Base-by-base conservation (phyloP, 768 basidiomycete species). In the Imleria badia region DNA sequence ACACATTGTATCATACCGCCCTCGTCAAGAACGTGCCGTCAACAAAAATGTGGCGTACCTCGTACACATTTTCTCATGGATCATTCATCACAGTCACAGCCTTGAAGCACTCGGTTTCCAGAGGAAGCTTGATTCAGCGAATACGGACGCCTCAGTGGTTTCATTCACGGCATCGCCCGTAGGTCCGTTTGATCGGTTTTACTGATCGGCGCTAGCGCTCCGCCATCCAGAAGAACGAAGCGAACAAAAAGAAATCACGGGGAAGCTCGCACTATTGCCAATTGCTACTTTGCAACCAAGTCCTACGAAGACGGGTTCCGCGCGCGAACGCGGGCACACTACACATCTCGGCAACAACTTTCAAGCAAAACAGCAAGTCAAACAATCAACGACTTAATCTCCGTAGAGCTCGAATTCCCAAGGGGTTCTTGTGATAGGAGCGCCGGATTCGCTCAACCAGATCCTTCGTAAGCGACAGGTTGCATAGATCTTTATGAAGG, bases 381-480 rank as follows among this genome's bases (percentile, higher is more conserved):
- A 60, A 54, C 45, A 47, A 36, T 23, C 19, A 52, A 60, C 55
- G 46, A 43, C 52, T 67, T 72, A 64, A 71, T 71, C 61, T 63
- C 72, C 70, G 65, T 87, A 90, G 42, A 91, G 73, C 64, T 85
- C 80, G 66, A 91, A 89, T 72, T 91, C 89, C 87, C 86, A 89
- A 31, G 89, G 87, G 9, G 77, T 67, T 56, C 74, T 77, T 55
- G 83, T 79, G 50, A 72, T 67, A 51, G 80, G 78, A 10, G 78
- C 78, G n/a, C n/a, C n/a, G 43, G 68, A 72, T 58, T 87, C 80
- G 59, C 79, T 81, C 68, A 91, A 81, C 89, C 90, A 92, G 29
- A 92, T 81, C 64, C 90, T 76, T 57, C 86, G 75, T 60, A 92
- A 70, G 35, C 89, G 80, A 71, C 90, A 92, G 35, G 81, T 89